Evolutionary conservation across 2,329 filamentous ascomycete species (phyloP), one percentile per base, ranked within the genome.

Genomic region (Huntiella decipiens): DNA sequence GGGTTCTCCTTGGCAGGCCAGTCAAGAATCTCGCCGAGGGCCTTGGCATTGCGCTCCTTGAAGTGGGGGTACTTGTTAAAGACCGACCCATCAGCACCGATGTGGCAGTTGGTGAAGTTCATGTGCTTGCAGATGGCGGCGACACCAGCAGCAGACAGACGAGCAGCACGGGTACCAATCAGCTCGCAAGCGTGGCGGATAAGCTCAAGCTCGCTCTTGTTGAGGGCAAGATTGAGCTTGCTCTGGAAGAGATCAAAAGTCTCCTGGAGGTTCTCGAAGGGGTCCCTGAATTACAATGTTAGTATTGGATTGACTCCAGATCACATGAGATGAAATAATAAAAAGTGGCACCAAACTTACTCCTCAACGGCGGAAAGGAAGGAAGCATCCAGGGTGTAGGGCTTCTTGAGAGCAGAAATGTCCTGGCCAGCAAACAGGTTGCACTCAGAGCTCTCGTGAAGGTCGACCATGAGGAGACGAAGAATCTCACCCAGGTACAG

Each of bases 51-150:
- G 46, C 91, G 81, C 48, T 78, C 75, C 71, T 95, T 95, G 74
- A 98, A 98, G 65, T 94, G 82, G 10, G 91, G 91, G 66, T 98
- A 98, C 63, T 96, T 96, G 72, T 94, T 95, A 69, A 98, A 98
- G 46, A 98, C 88, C 13, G 84, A 93, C 34, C 91, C 91, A 59
- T 98, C 91, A 44, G 91, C 91, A 56, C 91, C 91, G 37, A 98
- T 91, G 62, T 96, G 91, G 67, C 84, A 93, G 34, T 74, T 72
- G 57, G 81, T 66, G 63, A 87, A 88, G 54, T 75, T 73, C 74
- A 95, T 96, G 78, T 96, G 96, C 66, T 80, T 92, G 73, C 82
- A 86, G 58, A 98, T 95, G 49, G 88, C 91, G 10, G 88, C 86
- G 46, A 98, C 84, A 64, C 91, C 91, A 58, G 91, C 96, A 19